Evolutionary conservation across 2,329 filamentous ascomycete genomes (phyloP).

Genomic region (Xylaria sp.): DNA sequence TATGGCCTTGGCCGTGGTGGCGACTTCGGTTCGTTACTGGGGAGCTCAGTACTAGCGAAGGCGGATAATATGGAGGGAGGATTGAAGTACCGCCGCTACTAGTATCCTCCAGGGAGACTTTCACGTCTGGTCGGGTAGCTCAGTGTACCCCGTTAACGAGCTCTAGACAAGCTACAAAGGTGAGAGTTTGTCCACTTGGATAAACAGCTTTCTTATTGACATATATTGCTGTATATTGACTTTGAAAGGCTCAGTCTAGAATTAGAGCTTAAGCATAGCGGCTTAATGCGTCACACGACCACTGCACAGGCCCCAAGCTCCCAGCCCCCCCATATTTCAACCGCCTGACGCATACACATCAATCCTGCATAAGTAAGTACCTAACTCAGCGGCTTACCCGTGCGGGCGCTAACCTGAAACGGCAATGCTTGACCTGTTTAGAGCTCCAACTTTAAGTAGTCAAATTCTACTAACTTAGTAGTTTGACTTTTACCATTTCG

Average conservation of each 20-base stretch:
- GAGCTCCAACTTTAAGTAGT: too few species aligned
- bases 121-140: constrained; percentile 1
- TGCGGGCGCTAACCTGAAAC: constrained; percentile 6
- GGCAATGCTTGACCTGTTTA: background rate
- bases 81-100: constrained; percentile 3
- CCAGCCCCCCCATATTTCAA: constrained; percentile 15
- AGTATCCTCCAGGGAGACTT: constrained; percentile 5
- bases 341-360: constrained; percentile 1
- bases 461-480: too few species aligned
- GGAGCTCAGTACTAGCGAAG: background rate
- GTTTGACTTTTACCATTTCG: too few species aligned
- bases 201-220: constrained; percentile 22
- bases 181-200: constrained; percentile 1
- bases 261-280: constrained; percentile 23
- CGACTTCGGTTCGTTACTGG: constrained; percentile 17
- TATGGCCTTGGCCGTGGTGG: constrained; percentile 15
- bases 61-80: constrained; percentile 8
- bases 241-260: constrained; percentile 13
- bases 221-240: constrained; percentile 33
- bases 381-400: constrained; percentile 2
- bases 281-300: constrained; percentile 32
- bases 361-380: background rate
- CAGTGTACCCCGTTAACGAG: background rate
- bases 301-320: background rate
- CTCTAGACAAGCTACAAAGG: background rate